phyloP scores from a whole-genome alignment of 805 yeast genomes.

The Cyberlindnera amylophila region DNA sequence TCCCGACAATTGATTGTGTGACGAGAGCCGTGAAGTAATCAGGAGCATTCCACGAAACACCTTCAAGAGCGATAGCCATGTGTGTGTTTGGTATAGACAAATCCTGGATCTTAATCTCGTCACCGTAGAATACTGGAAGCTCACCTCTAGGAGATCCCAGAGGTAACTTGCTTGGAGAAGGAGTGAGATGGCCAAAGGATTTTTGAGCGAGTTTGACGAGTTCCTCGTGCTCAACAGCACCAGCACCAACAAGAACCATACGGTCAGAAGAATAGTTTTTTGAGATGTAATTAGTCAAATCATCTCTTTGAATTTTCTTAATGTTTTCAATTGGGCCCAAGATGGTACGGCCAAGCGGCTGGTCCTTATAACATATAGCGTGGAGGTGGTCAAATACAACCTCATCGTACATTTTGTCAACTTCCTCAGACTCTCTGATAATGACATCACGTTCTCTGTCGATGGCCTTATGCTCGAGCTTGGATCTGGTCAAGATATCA shows the following conservation, averaged over 20 bases:
- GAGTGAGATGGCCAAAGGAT: slow-evolving; percentile 65
- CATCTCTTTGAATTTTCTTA: slow-evolving; percentile 69
- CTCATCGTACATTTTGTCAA: slow-evolving; percentile 97
- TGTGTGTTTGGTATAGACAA: slow-evolving; percentile 83
- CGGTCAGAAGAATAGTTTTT: slow-evolving; percentile 93
- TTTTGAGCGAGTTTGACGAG: slow-evolving; percentile 72
- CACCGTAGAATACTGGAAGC: slow-evolving; percentile 77
- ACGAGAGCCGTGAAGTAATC: slow-evolving; percentile 94
- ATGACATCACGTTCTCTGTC: slow-evolving; percentile 97
- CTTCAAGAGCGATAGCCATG: slow-evolving; percentile 93
- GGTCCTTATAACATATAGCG: slow-evolving; percentile 84
- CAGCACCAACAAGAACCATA: slow-evolving; percentile 97
- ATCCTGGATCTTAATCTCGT: slow-evolving; percentile 82
- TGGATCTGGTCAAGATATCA: slow-evolving; percentile 85
- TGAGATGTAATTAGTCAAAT: slow-evolving; percentile 73
- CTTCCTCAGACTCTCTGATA: slow-evolving; percentile 94
- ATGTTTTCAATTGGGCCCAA: slow-evolving; percentile 92
- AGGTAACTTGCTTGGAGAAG: slow-evolving; percentile 55
- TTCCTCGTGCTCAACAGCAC: slow-evolving; percentile 85
- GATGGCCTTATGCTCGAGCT: slow-evolving; percentile 75
- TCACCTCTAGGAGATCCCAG: slow-evolving; percentile 64
- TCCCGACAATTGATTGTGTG: slow-evolving; percentile 94
- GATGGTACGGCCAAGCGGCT: slow-evolving; percentile 94
- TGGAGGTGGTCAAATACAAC: slow-evolving; percentile 96
- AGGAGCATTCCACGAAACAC: slow-evolving; percentile 95